These are phyloP conservation scores for Ammopiptanthus mongolicus DNA, from an alignment of 306 rosid species.

Conservation along the genomic window DNA sequence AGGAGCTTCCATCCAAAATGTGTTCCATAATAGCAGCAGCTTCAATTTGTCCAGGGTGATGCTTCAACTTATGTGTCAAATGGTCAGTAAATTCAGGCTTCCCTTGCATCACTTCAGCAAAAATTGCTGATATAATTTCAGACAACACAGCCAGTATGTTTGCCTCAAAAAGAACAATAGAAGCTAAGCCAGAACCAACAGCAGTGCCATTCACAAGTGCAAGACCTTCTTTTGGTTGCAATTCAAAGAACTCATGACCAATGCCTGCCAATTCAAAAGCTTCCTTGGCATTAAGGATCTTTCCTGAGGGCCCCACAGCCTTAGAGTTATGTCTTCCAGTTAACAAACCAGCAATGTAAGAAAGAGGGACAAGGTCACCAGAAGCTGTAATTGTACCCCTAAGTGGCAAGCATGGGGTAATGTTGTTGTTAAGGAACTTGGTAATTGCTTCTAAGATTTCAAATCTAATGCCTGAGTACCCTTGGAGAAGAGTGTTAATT, in stretches of 20 bases:
- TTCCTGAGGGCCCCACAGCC: conserved; percentile 63
- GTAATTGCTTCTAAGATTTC: conserved; percentile 80
- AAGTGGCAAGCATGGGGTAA: conserved; percentile 78
- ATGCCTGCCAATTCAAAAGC: conserved; percentile 58
- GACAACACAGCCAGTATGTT: conserved; percentile 59
- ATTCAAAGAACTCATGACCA: conserved; percentile 62
- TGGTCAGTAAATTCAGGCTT: conserved; percentile 92
- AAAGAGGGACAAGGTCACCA: conserved; percentile 85
- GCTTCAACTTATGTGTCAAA: conserved; percentile 82
- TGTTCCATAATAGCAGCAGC: conserved; percentile 98
- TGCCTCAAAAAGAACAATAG: conserved; percentile 78
- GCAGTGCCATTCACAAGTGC: conserved; percentile 95
- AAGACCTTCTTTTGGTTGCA: conserved; percentile 91
- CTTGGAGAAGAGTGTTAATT: conserved; percentile 90
- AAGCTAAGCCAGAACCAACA: conserved; percentile 87
- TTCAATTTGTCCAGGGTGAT: conserved; percentile 94
- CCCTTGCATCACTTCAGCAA: conserved; percentile 87
- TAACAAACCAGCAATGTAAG: conserved; percentile 80
- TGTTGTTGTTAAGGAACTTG: conserved; percentile 59
- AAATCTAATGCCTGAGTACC: conserved; percentile 87
- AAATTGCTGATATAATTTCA: conserved; percentile 69
- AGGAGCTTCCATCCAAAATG: conserved; percentile 78
- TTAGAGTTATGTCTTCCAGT: conserved; percentile 78
- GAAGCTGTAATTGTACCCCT: conserved; percentile 85
- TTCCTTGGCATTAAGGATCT: conserved; percentile 47